Evolutionary conservation across 2,329 filamentous ascomycete genomes (phyloP), one percentile per base, ranked within the genome.

Genomic region (Aspergillus sp.): DNA sequence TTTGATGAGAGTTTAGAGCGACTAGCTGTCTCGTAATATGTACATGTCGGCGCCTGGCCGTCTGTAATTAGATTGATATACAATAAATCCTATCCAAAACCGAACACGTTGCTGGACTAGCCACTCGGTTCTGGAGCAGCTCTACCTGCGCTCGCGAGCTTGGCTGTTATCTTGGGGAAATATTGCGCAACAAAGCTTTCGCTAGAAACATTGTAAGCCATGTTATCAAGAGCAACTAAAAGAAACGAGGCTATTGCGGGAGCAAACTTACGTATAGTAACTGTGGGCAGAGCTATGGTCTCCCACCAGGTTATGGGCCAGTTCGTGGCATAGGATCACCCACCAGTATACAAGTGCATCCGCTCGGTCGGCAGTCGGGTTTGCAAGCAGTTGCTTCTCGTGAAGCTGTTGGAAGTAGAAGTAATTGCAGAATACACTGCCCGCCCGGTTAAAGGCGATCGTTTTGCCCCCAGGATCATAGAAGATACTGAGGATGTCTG

Each of bases 381-480:
- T 72, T 21, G 71, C 65, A 19, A 75, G 71, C 51, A 87, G 74
- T 63, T 81, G 76, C 13, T 78, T 70, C 48, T 86, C 81, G 71
- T 98, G 94, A 32, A 97, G 78, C 70, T 94, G 88, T 62, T 89
- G 78, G 74, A 93, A 98, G 80, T 91, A 97, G 17, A 91, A 84
- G 65, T 96, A 84, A 72, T 99, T 99, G 82, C 92, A 97, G 80
- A 98, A 99, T 30, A 99, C 85, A 69, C 89, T 91, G 39, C 94
- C 93, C 41, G 84, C 86, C 8, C 86, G 85, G 74, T 99, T 99
- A 82, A 99, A 99, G 0, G 94, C 95, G 64, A 99, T 97, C 0
- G 92, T 93, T 58, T 85, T 86, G 4, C 92, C 91, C 3, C 80
- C 77, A 43, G 89, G 86, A 68, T 97, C 93, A 69, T 92, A 92